Conservation (phyloP, 495 filamentous ascomycete genomes). For the Tuber melanosporum region DNA sequence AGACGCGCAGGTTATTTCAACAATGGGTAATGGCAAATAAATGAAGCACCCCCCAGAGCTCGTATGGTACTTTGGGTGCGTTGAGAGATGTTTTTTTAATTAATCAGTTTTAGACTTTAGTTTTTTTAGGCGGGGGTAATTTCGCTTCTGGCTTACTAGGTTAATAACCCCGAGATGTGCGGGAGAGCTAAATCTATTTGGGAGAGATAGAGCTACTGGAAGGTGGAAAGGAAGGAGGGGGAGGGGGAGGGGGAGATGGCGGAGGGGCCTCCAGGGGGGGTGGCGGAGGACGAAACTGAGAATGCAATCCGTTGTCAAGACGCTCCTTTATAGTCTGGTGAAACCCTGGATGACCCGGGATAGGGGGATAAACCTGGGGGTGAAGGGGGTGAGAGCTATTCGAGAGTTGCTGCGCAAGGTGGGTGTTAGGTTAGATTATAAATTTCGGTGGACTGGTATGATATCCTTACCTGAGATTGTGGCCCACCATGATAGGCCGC, state of each 20-base stretch:
- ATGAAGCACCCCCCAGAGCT: not conserved
- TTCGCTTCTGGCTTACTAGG: not conserved
- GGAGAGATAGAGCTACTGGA: not conserved
- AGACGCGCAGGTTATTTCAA: not conserved
- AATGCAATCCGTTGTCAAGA: not conserved
- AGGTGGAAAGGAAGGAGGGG: not conserved
- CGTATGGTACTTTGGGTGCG: not conserved
- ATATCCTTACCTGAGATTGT: not conserved
- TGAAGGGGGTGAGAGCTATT: not conserved
- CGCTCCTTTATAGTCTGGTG: not conserved
- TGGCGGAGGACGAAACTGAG: not conserved
- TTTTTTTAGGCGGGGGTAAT: not conserved
- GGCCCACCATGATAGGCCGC: not conserved
- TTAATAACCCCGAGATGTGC: not conserved
- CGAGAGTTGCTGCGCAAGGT: not conserved
- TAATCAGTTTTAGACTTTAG: not conserved
- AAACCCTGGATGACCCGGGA: not conserved
- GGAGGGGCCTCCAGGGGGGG: not conserved
- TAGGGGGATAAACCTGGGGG: not conserved
- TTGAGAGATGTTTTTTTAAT: not conserved
- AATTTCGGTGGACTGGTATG: not conserved
- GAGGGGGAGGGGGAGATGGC: not conserved
- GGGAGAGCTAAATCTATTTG: not conserved
- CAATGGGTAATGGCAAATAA: not conserved
- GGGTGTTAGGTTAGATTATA: not conserved